phyloP scores from a whole-genome alignment of 352 stramenopile species.

The Elongisporangium senticosum region DNA sequence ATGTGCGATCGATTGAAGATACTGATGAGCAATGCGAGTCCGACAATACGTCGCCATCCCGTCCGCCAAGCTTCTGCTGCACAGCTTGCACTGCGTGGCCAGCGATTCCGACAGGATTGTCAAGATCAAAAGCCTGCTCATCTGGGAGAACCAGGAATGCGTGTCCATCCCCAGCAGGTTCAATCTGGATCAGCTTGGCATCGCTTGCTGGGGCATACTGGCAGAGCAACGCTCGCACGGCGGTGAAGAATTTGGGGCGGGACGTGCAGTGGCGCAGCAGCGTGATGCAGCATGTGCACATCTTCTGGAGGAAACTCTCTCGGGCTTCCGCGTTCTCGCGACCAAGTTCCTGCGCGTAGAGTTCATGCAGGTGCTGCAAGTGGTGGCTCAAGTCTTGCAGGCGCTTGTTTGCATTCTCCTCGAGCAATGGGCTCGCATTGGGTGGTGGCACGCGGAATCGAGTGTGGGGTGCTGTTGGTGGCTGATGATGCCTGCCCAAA shows the following conservation, averaged over 20 bases:
- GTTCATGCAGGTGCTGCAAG: constrained; percentile 41
- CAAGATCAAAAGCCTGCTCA: constrained; percentile 1
- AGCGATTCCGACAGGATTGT: constrained; percentile 8
- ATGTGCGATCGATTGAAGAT: no score
- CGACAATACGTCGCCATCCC: background rate
- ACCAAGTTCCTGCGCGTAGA: constrained; percentile 40
- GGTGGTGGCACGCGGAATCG: no score
- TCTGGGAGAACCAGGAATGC: constrained; percentile 9
- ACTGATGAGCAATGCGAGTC: constrained; percentile 3
- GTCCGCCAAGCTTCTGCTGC: background rate
- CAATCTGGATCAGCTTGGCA: constrained; percentile 23
- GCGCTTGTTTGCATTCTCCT: constrained; percentile 6
- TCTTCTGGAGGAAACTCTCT: constrained; percentile 29
- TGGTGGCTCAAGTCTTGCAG: constrained; percentile 41
- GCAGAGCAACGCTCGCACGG: constrained; percentile 30
- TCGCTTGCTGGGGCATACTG: constrained; percentile 30
- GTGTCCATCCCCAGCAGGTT: constrained; percentile 5
- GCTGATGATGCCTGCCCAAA: no score
- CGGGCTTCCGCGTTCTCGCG: constrained; percentile 34
- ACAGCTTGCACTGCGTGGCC: constrained; percentile 5
- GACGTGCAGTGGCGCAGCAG: constrained; percentile 35
- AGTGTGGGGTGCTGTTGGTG: no score
- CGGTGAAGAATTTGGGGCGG: constrained; percentile 24
- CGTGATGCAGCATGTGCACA: constrained; percentile 43
- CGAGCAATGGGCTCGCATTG: no score